Evolutionary conservation across 176 grass and related monocot species (phyloP).

Genomic region (Thalia dealbata): DNA sequence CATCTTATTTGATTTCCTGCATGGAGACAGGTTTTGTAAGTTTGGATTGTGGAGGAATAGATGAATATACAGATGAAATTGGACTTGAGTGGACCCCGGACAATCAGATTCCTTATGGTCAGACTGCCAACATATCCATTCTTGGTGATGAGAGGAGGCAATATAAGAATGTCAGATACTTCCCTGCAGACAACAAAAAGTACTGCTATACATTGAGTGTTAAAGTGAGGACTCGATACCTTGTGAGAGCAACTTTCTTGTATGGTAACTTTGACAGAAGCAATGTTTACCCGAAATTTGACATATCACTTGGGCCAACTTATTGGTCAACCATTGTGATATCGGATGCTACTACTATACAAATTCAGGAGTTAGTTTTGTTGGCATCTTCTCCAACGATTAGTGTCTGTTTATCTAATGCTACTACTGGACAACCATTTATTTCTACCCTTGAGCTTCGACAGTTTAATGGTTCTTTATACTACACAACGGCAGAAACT

Average conservation of each 20-base stretch:
- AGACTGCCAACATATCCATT: constrained; percentile 29
- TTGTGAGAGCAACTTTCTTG: constrained; percentile 76
- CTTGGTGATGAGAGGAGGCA: constrained; percentile 29
- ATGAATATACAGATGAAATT: constrained; percentile 50
- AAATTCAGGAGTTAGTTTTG: constrained; percentile 48
- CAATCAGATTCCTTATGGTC: constrained; percentile 28
- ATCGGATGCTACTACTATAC: constrained; percentile 35
- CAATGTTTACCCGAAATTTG: constrained; percentile 72
- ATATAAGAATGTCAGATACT: constrained; percentile 50
- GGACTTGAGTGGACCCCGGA: constrained; percentile 83
- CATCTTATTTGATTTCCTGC: neutral
- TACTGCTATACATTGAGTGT: constrained; percentile 89
- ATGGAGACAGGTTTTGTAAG: constrained; percentile 59
- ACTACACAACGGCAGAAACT: constrained; percentile 51
- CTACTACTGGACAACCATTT: constrained; percentile 60
- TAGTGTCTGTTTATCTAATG: constrained; percentile 64
- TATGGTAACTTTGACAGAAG: constrained; percentile 87
- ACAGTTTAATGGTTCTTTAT: constrained; percentile 77
- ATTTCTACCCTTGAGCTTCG: constrained; percentile 90
- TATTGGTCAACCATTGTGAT: constrained; percentile 65
- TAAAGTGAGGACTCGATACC: constrained; percentile 57
- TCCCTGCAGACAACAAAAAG: constrained; percentile 55
- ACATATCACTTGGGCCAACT: constrained; percentile 53
- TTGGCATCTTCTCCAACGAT: constrained; percentile 58
- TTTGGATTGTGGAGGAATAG: constrained; percentile 74